Evolutionary conservation across 257 asterid species (phyloP).

Genomic region (Prunella vulgaris): DNA sequence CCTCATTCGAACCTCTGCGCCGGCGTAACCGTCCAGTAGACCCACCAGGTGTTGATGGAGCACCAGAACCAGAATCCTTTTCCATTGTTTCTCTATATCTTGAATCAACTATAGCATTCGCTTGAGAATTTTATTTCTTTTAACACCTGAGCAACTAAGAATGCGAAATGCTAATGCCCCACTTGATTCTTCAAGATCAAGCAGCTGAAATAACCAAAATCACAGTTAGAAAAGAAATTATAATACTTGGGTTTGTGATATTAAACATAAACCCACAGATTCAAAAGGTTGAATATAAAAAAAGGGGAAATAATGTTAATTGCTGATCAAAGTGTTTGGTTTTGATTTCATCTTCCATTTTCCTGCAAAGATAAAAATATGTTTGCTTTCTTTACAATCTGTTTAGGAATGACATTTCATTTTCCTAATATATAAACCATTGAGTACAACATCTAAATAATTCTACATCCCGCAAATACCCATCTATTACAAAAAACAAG

Average conservation of each 20-base stretch:
- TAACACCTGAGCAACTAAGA: conserved; percentile 5
- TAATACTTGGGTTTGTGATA: not conserved
- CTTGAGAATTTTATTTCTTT: not conserved
- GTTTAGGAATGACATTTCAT: not conserved
- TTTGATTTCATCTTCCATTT: not conserved
- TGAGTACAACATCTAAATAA: not conserved
- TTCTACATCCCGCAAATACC: not conserved
- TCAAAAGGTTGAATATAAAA: not conserved
- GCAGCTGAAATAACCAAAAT: conserved; percentile 27
- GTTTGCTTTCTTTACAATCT: not conserved
- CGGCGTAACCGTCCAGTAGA: conserved; percentile 67
- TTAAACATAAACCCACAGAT: conserved; percentile 4
- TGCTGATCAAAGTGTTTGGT: not conserved
- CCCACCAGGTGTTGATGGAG: conserved; percentile 48
- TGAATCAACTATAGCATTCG: conserved; percentile 14
- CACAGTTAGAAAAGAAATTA: conserved; percentile 14
- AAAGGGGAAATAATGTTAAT: not conserved
- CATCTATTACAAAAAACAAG: not conserved
- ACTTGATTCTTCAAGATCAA: conserved; percentile 23
- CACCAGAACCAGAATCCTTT: conserved; percentile 60
- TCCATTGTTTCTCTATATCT: conserved; percentile 50
- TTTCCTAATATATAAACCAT: not conserved
- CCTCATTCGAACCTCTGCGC: conserved; percentile 95
- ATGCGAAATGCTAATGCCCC: not conserved
- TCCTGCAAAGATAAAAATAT: not conserved